Base-by-base conservation (phyloP, 371 early-diverging fungal genomes). In the Rhizomucor pusillus region DNA sequence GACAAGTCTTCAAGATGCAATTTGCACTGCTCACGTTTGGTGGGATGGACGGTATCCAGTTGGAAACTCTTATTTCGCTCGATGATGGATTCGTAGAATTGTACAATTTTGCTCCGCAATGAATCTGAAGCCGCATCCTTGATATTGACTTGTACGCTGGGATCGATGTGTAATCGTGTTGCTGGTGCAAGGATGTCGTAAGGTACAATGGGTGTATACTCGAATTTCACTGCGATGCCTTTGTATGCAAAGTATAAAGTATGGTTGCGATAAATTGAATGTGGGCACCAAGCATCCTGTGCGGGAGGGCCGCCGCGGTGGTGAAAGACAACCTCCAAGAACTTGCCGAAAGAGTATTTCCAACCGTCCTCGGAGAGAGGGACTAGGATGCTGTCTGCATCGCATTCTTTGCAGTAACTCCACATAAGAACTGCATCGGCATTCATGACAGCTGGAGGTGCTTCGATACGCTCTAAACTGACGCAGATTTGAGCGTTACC, bases 281-380 rank as follows among this genome's bases (percentile, higher is more conserved):
- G 98, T 0, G 82, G 77, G 59, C 99, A 98, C 7, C 87, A 71
- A 54, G 82, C 79, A 11, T 90, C 86, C 9, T 90, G 80, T n/a
- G n/a, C n/a, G 35, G 89, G 86, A 25, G 57, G 74, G 1, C 90
- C 59, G n/a, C 75, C 75, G 12, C 73, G 71, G 54, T 88, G 87
- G 68, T 97, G 95, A 29, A 94, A 88, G 1, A 86, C 80, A 0
- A 93, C 74, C 67, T 98, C 99, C 16, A 98, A 67, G 61, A 90
- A 98, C 73, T 97, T 97, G 35, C 97, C 99, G 77, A 97, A 95
- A 9, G 98, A 97, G 56, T 90, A 93, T 48, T 89, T 90, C 90
- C 93, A 93, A 14, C 94, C 85, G 47, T 92, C 91, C 33, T 90
- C 90, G 0, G 95, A 89, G 85, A 98, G 89, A 12, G 84, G 85